A percentile compares a stretch with the other conserved stretches of the same genome.
Evolutionary conservation across 495 filamentous ascomycete species (phyloP).

Genomic region (Paragyromitra xinjiangensis): DNA sequence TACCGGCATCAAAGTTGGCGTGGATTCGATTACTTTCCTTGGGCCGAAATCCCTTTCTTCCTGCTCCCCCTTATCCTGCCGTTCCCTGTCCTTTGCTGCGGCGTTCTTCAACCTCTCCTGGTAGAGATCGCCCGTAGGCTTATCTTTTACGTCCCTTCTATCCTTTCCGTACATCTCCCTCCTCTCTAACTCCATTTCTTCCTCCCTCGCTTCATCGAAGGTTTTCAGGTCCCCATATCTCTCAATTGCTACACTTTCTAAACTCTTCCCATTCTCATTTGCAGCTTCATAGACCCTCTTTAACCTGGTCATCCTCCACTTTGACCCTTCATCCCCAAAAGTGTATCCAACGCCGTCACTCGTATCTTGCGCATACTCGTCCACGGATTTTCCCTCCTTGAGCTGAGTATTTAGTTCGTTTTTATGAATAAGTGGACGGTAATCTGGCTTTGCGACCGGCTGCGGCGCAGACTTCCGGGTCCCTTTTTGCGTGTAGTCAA

Average conservation of each 20-base stretch:
- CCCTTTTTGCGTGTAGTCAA: conserved; percentile 83
- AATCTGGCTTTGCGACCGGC: conserved; percentile 69
- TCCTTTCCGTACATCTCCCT: conserved; percentile 83
- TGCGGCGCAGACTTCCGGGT: conserved; percentile 64
- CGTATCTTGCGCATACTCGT: conserved; percentile 63
- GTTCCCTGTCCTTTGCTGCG: conserved; percentile 63
- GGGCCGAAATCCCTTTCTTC: conserved; percentile 62
- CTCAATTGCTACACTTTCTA: conserved; percentile 84
- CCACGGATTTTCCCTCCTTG: conserved; percentile 65
- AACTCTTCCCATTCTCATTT: conserved; percentile 71
- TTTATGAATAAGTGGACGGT: conserved; percentile 78
- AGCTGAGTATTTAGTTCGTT: conserved; percentile 82
- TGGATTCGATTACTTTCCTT: conserved; percentile 59
- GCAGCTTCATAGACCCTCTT: conserved; percentile 83
- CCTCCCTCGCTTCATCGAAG: conserved; percentile 94
- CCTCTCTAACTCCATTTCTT: conserved; percentile 90
- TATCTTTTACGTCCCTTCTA: conserved; percentile 81
- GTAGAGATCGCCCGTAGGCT: conserved; percentile 87
- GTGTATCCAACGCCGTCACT: conserved; percentile 78
- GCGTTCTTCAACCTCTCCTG: conserved; percentile 68
- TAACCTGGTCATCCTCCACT: conserved; percentile 96
- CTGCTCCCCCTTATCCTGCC: conserved; percentile 59
- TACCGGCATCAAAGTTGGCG: conserved; percentile 58
- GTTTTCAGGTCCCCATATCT: conserved; percentile 81
- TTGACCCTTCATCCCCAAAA: conserved; percentile 88